Conservation (phyloP, 1,284 basidiomycete species). For the Schizophyllum amplum region DNA sequence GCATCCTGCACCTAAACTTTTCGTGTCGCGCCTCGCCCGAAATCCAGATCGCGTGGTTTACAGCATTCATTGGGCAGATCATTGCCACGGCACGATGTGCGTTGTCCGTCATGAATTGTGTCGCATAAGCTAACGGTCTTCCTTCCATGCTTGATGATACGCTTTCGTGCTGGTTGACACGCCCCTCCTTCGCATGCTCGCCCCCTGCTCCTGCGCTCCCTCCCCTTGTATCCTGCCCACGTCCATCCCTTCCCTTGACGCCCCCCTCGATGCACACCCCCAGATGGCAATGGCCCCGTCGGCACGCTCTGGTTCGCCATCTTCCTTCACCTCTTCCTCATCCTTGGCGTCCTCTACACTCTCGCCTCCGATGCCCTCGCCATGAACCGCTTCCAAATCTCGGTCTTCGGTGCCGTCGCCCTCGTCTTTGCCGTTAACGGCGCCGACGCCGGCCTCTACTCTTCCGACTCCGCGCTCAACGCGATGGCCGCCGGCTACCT, state of each 20-base stretch:
- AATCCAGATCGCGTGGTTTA: constrained; percentile 77
- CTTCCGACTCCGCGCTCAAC: constrained; percentile 43
- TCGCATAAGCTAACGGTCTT: too few relatives aligned
- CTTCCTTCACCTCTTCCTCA: constrained; percentile 79
- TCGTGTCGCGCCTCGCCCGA: not conserved
- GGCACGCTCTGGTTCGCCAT: constrained; percentile 89
- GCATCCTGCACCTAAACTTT: too few relatives aligned
- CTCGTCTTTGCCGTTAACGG: constrained; percentile 85
- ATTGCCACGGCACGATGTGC: constrained; percentile 60
- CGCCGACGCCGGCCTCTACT: constrained; percentile 61
- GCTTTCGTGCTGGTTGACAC: too few relatives aligned
- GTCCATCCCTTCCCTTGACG: constrained; percentile 1
- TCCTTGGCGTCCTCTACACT: constrained; percentile 73
- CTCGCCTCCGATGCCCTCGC: constrained; percentile 80
- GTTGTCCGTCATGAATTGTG: constrained; percentile 18
- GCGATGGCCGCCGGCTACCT: constrained; percentile 94
- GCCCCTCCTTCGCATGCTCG: too few relatives aligned
- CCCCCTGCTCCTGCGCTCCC: too few relatives aligned
- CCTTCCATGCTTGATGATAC: too few relatives aligned
- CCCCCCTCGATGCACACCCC: constrained; percentile 10
- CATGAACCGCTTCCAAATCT: constrained; percentile 83
- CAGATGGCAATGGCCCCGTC: constrained; percentile 40
- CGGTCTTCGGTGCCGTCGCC: constrained; percentile 78
- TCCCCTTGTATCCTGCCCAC: too few relatives aligned
- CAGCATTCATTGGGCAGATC: constrained; percentile 82